Evolutionary conservation across 2,329 filamentous ascomycete genomes (phyloP).

Genomic region (Calonectria honghensis): DNA sequence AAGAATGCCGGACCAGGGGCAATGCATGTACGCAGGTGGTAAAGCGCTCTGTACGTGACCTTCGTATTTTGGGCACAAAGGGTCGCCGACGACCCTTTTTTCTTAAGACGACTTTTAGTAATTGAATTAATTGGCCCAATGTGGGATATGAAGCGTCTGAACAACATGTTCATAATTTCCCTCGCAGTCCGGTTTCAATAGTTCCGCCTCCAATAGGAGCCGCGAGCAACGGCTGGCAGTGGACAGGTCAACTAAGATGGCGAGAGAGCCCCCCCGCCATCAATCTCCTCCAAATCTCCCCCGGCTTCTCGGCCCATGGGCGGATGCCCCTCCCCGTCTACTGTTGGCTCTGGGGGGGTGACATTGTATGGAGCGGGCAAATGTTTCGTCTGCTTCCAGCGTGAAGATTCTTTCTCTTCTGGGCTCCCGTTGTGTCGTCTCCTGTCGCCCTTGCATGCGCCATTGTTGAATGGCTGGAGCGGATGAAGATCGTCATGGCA

Average conservation of each 20-base stretch:
- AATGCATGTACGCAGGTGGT: slow-evolving; percentile 14
- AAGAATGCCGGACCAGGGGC: slow-evolving; percentile 13
- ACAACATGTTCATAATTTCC: slow-evolving; percentile 26
- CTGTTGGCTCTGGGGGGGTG: slow-evolving; percentile 9
- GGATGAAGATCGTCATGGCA: slow-evolving; percentile 34
- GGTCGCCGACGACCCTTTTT: background rate
- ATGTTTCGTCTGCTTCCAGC: slow-evolving; percentile 4
- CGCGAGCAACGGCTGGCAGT: background rate
- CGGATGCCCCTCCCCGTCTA: background rate
- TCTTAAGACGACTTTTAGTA: background rate
- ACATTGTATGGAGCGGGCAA: background rate
- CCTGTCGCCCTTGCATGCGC: slow-evolving; percentile 13
- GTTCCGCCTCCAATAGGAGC: slow-evolving; percentile 8
- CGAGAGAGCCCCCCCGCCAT: background rate
- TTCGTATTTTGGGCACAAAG: slow-evolving; percentile 32
- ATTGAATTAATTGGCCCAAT: background rate
- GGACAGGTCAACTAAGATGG: slow-evolving; percentile 2
- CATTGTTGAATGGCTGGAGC: slow-evolving; percentile 16
- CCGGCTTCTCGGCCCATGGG: background rate
- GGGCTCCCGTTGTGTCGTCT: slow-evolving; percentile 6
- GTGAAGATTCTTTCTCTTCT: slow-evolving; percentile 13
- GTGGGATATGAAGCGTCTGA: background rate
- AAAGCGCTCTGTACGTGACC: slow-evolving; percentile 24
- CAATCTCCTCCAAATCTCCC: slow-evolving; percentile 24
- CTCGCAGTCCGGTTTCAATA: background rate